phyloP scores from a whole-genome alignment of 805 yeast genomes.

The Barnettozyma siamensis region DNA sequence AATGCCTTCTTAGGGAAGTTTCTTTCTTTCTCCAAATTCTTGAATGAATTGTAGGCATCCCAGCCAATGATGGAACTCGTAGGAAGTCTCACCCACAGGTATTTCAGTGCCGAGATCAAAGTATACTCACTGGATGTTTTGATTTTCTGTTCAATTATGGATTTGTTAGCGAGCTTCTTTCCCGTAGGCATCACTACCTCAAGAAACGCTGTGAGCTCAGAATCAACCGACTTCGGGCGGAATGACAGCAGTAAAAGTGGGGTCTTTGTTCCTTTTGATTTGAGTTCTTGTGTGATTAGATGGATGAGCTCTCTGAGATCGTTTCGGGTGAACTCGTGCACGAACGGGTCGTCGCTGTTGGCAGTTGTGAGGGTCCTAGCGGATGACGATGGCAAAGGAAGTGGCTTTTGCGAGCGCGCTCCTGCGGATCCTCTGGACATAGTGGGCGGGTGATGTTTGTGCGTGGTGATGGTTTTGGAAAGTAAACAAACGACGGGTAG shows the following conservation, averaged over 20 bases:
- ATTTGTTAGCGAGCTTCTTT: slow-evolving; percentile 37
- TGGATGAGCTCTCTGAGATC: slow-evolving; percentile 65
- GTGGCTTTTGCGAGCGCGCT: not conserved
- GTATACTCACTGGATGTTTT: slow-evolving; percentile 60
- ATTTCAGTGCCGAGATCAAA: slow-evolving; percentile 67
- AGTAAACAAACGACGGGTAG: not conserved
- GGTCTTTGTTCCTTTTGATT: slow-evolving; percentile 60
- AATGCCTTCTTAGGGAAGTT: slow-evolving; percentile 71
- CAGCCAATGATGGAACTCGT: slow-evolving; percentile 78
- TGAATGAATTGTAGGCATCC: slow-evolving; percentile 73
- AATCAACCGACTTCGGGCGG: slow-evolving; percentile 62
- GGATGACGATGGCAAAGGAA: not conserved
- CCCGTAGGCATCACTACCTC: slow-evolving; percentile 56
- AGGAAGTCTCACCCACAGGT: slow-evolving; percentile 82
- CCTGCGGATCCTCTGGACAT: not conserved
- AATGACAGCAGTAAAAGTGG: slow-evolving; percentile 76
- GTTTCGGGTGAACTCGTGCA: slow-evolving; percentile 52
- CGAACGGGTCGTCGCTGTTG: slow-evolving; percentile 15
- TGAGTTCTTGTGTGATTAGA: slow-evolving; percentile 64
- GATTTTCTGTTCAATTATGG: slow-evolving; percentile 39
- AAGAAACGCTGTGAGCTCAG: slow-evolving; percentile 51
- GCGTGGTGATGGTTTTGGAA: too few species aligned
- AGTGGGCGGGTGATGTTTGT: not conserved
- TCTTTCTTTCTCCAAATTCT: slow-evolving; percentile 54
- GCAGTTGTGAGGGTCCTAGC: not conserved